A percentile compares a stretch with the other conserved stretches of the same genome.
Evolutionary conservation across 1,139 yeast genomes (phyloP).

Genomic region (Hemisphaericaspora xylofermentans): DNA sequence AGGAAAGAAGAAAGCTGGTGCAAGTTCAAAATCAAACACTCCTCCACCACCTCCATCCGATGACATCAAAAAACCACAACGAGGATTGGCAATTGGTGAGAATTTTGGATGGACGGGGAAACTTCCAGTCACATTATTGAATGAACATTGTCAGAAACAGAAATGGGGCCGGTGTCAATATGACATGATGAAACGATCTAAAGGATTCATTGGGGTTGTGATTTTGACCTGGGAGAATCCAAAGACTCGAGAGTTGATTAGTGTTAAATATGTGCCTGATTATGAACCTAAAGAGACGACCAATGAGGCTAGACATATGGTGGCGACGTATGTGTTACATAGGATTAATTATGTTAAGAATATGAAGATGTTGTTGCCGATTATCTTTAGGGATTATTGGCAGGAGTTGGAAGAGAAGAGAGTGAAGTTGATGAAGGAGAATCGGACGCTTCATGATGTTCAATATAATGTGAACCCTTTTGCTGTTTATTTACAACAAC

Average conservation of each 20-base stretch:
- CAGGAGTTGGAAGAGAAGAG: conserved; percentile 62
- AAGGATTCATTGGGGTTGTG: conserved; percentile 63
- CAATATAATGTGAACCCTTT: conserved; percentile 74
- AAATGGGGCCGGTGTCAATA: conserved; percentile 88
- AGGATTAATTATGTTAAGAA: conserved; percentile 79
- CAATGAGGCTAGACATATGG: conserved; percentile 84
- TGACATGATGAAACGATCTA: conserved; percentile 55
- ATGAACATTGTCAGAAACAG: conserved; percentile 84
- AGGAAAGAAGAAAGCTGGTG: conserved; percentile 7
- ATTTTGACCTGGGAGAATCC: conserved; percentile 73
- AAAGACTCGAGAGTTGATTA: conserved; percentile 67
- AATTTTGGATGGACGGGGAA: conserved; percentile 88
- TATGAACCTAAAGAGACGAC: conserved; percentile 73
- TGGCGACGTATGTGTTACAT: conserved; percentile 85
- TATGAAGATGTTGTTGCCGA: conserved; percentile 83
- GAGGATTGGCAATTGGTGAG: conserved; percentile 47
- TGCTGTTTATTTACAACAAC: conserved; percentile 53
- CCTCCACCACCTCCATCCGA: conserved; percentile 8
- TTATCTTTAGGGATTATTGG: conserved; percentile 81
- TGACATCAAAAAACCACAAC: conserved; percentile 32
- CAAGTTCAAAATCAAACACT: conserved; percentile 1
- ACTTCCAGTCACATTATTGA: conserved; percentile 79
- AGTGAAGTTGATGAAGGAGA: conserved; percentile 40
- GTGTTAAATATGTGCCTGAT: conserved; percentile 64
- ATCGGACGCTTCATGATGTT: conserved; percentile 47